phyloP scores from a whole-genome alignment of 371 early-diverging fungal species.

The Entomophthora muscae region DNA sequence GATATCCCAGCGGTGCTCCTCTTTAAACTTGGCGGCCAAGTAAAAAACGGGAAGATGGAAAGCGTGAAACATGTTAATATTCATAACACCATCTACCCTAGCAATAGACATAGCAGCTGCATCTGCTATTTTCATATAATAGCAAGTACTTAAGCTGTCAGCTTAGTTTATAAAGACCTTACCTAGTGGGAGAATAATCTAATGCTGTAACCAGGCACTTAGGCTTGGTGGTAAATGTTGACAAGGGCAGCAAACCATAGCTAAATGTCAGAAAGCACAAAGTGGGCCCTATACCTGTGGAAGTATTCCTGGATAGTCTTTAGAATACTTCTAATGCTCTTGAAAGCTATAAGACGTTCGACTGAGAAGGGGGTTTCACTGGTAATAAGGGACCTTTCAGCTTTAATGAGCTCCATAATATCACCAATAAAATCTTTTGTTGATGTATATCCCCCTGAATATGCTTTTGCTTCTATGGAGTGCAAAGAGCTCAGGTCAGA shows the following conservation, averaged over 20 bases:
- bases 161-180: background rate
- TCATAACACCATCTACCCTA: background rate
- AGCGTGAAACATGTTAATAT: background rate
- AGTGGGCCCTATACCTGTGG: background rate
- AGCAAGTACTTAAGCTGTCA: background rate
- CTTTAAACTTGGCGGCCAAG: background rate
- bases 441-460: background rate
- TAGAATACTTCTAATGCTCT: background rate
- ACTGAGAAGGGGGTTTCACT: background rate
- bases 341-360: background rate
- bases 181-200: background rate
- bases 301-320: background rate
- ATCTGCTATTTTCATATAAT: background rate
- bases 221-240: background rate
- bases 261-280: background rate
- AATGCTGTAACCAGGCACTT: background rate
- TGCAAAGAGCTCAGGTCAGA: background rate
- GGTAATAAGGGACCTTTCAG: background rate
- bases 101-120: background rate
- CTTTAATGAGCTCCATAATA: background rate
- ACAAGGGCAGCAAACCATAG: background rate
- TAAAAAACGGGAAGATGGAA: background rate
- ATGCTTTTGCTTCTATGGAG: background rate
- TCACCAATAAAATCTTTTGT: background rate
- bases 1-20: background rate